phyloP scores from a whole-genome alignment of 345 rosid species.

The Euphorbia tirucalli region DNA sequence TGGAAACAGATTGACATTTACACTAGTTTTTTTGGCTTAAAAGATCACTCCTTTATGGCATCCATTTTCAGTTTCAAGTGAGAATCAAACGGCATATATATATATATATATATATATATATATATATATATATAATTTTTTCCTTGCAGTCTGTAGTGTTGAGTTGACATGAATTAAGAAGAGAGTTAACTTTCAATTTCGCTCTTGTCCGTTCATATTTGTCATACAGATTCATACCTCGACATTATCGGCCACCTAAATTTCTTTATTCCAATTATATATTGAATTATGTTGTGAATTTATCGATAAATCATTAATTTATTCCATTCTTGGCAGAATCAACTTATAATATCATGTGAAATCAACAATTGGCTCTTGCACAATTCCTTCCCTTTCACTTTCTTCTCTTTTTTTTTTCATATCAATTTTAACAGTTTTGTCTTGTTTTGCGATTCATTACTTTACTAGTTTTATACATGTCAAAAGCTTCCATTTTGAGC shows the following conservation, averaged over 20 bases:
- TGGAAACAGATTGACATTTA: neutral
- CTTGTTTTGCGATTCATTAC: neutral
- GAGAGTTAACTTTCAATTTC: neutral
- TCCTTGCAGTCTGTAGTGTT: neutral
- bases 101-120: too few relatives aligned
- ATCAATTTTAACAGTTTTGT: neutral
- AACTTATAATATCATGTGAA: neutral
- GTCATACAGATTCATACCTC: neutral
- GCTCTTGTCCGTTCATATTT: neutral
- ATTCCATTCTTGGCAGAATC: neutral
- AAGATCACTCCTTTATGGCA: too few relatives aligned
- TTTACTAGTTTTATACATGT: too few relatives aligned
- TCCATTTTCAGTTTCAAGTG: neutral
- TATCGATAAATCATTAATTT: slow-evolving; percentile 6
- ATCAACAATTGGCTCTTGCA: neutral
- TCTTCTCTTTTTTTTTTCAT: too few relatives aligned
- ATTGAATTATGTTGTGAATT: neutral
- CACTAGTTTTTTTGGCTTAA: neutral
- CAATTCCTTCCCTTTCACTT: too few relatives aligned
- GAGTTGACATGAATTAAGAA: neutral
- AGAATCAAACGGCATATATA: too few relatives aligned
- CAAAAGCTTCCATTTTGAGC: neutral
- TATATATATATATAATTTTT: neutral
- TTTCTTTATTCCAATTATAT: neutral
- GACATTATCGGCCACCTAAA: neutral